Conservation (phyloP, 2,329 filamentous ascomycete species). For the Microcyclospora pomicola region DNA sequence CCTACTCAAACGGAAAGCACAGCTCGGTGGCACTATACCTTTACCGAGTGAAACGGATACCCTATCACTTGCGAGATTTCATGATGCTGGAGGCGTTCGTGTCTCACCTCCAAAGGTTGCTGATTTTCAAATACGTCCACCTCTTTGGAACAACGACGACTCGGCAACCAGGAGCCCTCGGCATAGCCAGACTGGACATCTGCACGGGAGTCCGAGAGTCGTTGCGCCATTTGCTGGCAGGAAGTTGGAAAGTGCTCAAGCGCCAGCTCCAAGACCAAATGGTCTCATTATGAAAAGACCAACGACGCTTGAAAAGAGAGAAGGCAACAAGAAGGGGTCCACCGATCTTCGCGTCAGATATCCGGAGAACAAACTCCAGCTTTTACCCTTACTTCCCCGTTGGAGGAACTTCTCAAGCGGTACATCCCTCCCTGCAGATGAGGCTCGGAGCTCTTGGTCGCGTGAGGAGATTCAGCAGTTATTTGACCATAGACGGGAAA, state of each 20-base stretch:
- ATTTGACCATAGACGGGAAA: neutral
- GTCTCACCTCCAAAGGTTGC: neutral
- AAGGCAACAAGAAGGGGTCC: too few relatives aligned
- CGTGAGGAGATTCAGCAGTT: neutral
- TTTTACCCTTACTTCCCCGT: neutral
- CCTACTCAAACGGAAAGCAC: constrained; percentile 3
- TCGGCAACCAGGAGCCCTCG: neutral
- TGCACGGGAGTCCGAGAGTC: too few relatives aligned
- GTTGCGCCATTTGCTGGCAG: neutral
- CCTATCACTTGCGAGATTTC: constrained; percentile 2
- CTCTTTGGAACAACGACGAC: neutral
- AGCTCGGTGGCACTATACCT: neutral
- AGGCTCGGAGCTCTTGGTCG: neutral
- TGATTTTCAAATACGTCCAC: neutral
- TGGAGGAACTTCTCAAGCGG: neutral
- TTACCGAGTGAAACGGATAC: constrained; percentile 2
- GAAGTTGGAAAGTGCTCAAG: neutral
- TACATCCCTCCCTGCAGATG: neutral
- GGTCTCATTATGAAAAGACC: too few relatives aligned
- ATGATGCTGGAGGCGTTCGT: constrained; percentile 1
- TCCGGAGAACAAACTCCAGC: too few relatives aligned
- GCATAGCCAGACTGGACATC: neutral
- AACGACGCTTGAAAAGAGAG: too few relatives aligned
- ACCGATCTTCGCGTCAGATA: too few relatives aligned
- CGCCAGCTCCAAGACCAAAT: neutral